Evolutionary conservation across 1,139 yeast species (phyloP), one percentile per base, ranked within the genome.

Genomic region (Ogataea hybrid): DNA sequence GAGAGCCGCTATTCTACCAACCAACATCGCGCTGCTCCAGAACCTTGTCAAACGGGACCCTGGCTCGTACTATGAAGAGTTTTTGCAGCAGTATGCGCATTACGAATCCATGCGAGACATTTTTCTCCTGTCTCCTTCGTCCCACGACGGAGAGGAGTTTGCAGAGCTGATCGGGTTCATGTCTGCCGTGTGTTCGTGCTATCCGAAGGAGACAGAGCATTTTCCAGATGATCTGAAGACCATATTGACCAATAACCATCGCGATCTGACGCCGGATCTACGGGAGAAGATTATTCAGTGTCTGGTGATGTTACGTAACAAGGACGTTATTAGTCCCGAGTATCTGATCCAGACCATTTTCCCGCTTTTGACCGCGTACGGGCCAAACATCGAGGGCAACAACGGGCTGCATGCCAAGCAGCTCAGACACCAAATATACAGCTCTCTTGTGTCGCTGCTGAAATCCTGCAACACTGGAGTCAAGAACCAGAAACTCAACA

Each of bases 31-130:
- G 37, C 69, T 90, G 48, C 69, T 92, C 50, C 98, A 94, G 67
- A 92, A 94, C 62, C 75, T 92, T 46, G 95, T 92, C 10, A 83
- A 90, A 59, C 74, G 97, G 55, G 98, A 92, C 61, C 97, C 98
- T 3, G 84, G 79, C 46, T 88, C 97, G 0, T 94, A 92, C 63
- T 79, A 80, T 50, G 98, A 94, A 64, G 99, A 92, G 64, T 92
- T 92, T 64, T 63, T 83, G 37, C 94, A 89, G 56, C 98, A 94
- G 62, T 88, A 83, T 62, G 77, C 92, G 42, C 98, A 94, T 63
- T 92, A 92, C 64, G 89, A 85, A 61, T 85, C 97, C 1, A 69
- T 89, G 44, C 71, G 96, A 61, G 97, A 90, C 59, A 84, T 94
- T 48, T 88, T 87, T 57, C 69, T 87, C 63, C 68, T 77, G 53